Percentiles rank a stretch among this genome's conserved stretches.
phyloP scores from a whole-genome alignment of 345 rosid genomes.

The Turnera subulata region DNA sequence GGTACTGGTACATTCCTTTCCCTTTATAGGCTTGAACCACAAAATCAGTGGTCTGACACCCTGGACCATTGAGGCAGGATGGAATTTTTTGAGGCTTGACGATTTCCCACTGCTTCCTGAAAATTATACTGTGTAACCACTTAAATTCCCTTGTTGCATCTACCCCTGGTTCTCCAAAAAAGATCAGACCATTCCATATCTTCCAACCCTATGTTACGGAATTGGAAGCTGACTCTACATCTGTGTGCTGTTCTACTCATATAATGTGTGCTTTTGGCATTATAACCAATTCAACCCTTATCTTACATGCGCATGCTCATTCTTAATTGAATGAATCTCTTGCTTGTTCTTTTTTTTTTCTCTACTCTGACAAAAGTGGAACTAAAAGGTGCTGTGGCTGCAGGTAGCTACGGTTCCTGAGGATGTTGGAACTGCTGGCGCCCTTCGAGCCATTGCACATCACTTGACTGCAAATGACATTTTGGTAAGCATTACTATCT shows the following conservation, averaged over 20 bases:
- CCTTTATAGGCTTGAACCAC: background rate
- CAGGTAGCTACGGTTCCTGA: conserved; percentile 93
- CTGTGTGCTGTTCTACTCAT: background rate
- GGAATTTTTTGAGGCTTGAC: background rate
- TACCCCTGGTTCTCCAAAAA: background rate
- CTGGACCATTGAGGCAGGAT: background rate
- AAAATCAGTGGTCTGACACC: background rate
- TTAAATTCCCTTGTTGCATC: background rate
- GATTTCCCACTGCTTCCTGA: background rate
- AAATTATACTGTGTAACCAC: background rate
- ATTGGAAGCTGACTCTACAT: conserved; percentile 1
- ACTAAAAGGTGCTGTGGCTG: conserved; percentile 10
- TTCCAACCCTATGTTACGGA: background rate
- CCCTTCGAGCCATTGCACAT: conserved; percentile 80
- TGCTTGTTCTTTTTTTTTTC: background rate
- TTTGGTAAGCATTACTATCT: conserved; percentile 50
- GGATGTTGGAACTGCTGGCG: conserved; percentile 93
- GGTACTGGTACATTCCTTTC: background rate
- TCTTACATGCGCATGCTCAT: background rate
- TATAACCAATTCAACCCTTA: background rate
- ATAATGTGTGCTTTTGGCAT: background rate
- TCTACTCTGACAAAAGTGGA: background rate
- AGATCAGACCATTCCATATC: background rate
- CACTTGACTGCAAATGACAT: conserved; percentile 88
- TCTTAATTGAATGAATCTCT: background rate